Conservation (phyloP, 139 green algal species). For the Zygnema cylindricum region DNA sequence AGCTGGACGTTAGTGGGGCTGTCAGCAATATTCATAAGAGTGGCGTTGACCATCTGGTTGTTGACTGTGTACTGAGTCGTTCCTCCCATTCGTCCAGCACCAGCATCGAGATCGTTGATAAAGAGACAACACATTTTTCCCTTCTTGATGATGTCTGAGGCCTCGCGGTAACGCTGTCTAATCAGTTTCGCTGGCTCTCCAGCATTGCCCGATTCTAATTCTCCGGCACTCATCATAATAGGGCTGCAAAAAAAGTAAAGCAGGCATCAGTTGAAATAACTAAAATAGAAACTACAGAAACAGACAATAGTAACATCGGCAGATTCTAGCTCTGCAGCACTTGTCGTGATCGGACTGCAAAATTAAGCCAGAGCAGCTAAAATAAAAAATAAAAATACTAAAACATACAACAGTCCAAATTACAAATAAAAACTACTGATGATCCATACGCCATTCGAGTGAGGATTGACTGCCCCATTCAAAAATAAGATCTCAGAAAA, state of each 20-base stretch:
- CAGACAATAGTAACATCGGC: too few species aligned
- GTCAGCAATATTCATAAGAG: conserved; percentile 99
- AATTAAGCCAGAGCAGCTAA: too few species aligned
- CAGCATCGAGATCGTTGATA: conserved; percentile 99
- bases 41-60: conserved; percentile 99
- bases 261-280: background rate
- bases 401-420: too few species aligned
- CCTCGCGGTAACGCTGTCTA: conserved; percentile 95
- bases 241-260: conserved; percentile 63
- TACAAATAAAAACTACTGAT: too few species aligned
- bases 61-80: conserved; percentile 99
- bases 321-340: too few species aligned
- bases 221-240: conserved; percentile 98
- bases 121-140: conserved; percentile 97
- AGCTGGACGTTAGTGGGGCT: conserved; percentile 99
- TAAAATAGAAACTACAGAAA: too few species aligned
- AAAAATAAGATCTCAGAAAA: too few species aligned
- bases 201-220: conserved; percentile 98
- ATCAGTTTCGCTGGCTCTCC: conserved; percentile 98
- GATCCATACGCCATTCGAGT: too few species aligned
- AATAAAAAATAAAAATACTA: too few species aligned
- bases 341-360: too few species aligned
- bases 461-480: too few species aligned
- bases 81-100: conserved; percentile 93
- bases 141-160: conserved; percentile 98